Evolutionary conservation across 495 filamentous ascomycete genomes (phyloP).

Genomic region (Hyphodiscus hymeniophilus): DNA sequence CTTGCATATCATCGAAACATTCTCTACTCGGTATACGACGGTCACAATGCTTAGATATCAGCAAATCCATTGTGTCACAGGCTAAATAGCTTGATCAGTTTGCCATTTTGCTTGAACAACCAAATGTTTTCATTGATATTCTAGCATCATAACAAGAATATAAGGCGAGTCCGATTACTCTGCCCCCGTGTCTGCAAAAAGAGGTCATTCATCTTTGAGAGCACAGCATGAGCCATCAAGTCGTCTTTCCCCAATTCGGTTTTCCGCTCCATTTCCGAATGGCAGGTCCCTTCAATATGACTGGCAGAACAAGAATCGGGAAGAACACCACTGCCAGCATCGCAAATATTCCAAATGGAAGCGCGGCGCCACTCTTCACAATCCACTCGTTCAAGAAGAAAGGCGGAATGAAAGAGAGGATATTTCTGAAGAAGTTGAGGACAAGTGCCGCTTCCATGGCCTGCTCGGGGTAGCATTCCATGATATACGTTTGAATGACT

Average conservation of each 20-base stretch:
- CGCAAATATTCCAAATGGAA: not conserved
- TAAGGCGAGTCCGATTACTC: too few relatives aligned
- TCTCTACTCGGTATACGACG: too few relatives aligned
- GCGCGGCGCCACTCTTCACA: not conserved
- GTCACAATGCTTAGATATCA: too few relatives aligned
- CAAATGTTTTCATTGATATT: too few relatives aligned
- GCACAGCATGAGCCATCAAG: too few relatives aligned
- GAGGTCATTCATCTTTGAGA: too few relatives aligned
- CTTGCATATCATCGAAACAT: too few relatives aligned
- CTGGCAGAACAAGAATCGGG: not conserved
- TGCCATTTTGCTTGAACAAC: too few relatives aligned
- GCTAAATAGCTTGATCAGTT: too few relatives aligned
- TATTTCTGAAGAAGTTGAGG: not conserved
- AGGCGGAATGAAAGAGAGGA: not conserved
- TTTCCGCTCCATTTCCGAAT: not conserved
- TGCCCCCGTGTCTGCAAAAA: too few relatives aligned
- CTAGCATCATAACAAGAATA: too few relatives aligned
- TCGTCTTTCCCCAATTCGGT: not conserved
- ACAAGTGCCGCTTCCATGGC: not conserved
- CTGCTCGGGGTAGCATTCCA: not conserved
- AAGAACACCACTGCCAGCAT: not conserved
- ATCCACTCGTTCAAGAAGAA: not conserved
- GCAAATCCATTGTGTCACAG: too few relatives aligned
- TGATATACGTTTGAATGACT: conserved; percentile 21
- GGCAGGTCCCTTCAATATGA: not conserved